Base-by-base conservation (phyloP, 2,329 filamentous ascomycete species). In the Fusarium papillatum region DNA sequence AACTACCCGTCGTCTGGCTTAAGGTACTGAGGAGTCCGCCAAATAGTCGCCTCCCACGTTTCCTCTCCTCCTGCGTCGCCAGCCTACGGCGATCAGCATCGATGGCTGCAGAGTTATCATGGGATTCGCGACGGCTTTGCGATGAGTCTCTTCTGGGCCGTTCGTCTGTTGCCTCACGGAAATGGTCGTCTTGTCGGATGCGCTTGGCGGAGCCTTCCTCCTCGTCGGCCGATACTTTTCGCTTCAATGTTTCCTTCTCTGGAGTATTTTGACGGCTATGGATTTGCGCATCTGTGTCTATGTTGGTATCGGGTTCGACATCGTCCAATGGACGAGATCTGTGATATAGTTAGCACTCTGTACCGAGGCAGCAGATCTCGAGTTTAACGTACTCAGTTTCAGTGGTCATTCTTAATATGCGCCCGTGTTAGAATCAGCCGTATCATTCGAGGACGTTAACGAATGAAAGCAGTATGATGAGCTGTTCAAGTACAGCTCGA, bases 41-140 rank as follows among this genome's bases (percentile, higher is more conserved):
- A 81, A 98, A 98, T 72, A 98, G 88, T 65, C 96, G 91, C 83
- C 94, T 93, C 26, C 95, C 94, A 43, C 96, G 93, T 82, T 94
- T 95, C 83, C 93, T 95, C 82, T 98, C 96, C 80, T 97, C 94
- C 69, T 92, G 83, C 9, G 79, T 80, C 46, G 80, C 81, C 10
- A 76, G 68, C 50, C 66, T 76, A 48, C 75, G 75, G 66, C 80
- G 74, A 66, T 81, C 79, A n/a, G 68, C 48, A 22, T 78, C 72
- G 4, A 62, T 14, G 13, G 11, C 64, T 10, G 43, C 57, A 34
- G 70, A 57, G 57, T 66, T 62, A 4, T 61, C 71, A 16, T 75
- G 48, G 5, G 73, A 75, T 26, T 63, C 62, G 38, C 66, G 73
- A 22, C 68, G 73, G 7, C 38, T 43, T 55, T 62, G 60, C 3